These are phyloP conservation scores for Thelephora ganbajun DNA, from an alignment of 768 basidiomycete species.

Conservation along the genomic window DNA sequence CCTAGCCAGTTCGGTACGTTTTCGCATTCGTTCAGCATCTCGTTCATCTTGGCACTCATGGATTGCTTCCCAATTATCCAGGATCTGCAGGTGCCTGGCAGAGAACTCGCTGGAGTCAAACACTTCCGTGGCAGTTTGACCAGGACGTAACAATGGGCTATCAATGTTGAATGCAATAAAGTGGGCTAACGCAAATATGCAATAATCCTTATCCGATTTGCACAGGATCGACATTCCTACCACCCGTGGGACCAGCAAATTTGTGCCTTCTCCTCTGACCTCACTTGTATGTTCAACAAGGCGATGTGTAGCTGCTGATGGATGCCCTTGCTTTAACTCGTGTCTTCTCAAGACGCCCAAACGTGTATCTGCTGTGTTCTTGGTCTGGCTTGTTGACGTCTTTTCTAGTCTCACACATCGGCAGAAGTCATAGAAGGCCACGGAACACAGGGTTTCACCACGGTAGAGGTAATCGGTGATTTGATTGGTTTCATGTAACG, in stretches of 20 bases:
- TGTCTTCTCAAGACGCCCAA: neutral
- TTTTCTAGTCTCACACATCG: conserved; percentile 4
- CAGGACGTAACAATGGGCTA: conserved; percentile 7
- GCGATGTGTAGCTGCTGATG: conserved; percentile 4
- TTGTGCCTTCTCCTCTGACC: neutral
- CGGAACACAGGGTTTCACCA: conserved; percentile 4
- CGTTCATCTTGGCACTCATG: conserved; percentile 21
- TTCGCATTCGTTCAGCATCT: conserved; percentile 18
- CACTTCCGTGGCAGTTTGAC: neutral
- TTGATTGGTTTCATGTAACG: conserved; percentile 11
- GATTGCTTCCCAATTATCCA: conserved; percentile 20
- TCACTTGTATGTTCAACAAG: conserved; percentile 7
- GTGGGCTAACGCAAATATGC: conserved; percentile 11
- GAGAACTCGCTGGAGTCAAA: conserved; percentile 1
- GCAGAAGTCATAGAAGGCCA: conserved; percentile 19
- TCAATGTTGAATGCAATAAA: neutral
- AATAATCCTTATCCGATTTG: neutral
- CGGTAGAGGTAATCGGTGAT: conserved; percentile 17
- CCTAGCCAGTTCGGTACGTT: neutral
- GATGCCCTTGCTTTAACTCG: conserved; percentile 2
- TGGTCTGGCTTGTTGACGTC: neutral
- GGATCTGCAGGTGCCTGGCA: conserved; percentile 4
- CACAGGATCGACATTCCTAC: conserved; percentile 9
- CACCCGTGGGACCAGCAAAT: conserved; percentile 5
- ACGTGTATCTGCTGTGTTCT: neutral